Percentiles rank a stretch among this genome's conserved stretches.
These are phyloP conservation scores for Aspergillus mulundensis DNA, from an alignment of 495 filamentous ascomycete species.

Conservation along the genomic window DNA sequence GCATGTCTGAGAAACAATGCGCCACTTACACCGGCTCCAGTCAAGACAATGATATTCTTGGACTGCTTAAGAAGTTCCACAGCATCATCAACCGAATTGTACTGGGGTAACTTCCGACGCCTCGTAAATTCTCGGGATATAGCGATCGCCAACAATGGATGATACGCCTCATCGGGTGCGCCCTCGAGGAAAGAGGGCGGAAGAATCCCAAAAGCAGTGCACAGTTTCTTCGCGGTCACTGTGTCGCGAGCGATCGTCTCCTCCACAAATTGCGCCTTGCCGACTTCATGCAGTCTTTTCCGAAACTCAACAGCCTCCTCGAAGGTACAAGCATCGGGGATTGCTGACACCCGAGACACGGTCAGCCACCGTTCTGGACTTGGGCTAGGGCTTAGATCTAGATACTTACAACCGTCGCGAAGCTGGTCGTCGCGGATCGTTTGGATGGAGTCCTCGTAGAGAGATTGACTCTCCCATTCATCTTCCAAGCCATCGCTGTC, in stretches of 20 bases:
- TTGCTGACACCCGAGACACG: constrained; percentile 14
- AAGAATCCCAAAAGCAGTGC: constrained; percentile 85
- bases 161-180: constrained; percentile 68
- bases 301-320: constrained; percentile 68
- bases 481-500: constrained; percentile 60
- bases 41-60: constrained; percentile 86
- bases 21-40: constrained; percentile 72
- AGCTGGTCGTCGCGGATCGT: constrained; percentile 59
- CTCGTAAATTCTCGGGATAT: constrained; percentile 80
- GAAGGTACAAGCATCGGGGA: constrained; percentile 63
- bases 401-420: constrained; percentile 47
- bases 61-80: constrained; percentile 68
- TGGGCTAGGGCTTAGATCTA: neutral
- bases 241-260: constrained; percentile 63
- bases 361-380: constrained; percentile 1
- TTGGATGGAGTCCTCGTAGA: constrained; percentile 66
- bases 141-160: constrained; percentile 67
- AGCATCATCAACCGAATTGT: constrained; percentile 86
- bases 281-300: constrained; percentile 66
- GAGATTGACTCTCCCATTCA: constrained; percentile 62
- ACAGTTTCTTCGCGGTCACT: constrained; percentile 75
- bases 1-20: neutral
- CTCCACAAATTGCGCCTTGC: constrained; percentile 69
- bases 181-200: constrained; percentile 75
- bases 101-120: constrained; percentile 71